These are phyloP conservation scores for Beverwykella pulmonaria DNA, from an alignment of 495 filamentous ascomycete genomes.

Conservation along the genomic window DNA sequence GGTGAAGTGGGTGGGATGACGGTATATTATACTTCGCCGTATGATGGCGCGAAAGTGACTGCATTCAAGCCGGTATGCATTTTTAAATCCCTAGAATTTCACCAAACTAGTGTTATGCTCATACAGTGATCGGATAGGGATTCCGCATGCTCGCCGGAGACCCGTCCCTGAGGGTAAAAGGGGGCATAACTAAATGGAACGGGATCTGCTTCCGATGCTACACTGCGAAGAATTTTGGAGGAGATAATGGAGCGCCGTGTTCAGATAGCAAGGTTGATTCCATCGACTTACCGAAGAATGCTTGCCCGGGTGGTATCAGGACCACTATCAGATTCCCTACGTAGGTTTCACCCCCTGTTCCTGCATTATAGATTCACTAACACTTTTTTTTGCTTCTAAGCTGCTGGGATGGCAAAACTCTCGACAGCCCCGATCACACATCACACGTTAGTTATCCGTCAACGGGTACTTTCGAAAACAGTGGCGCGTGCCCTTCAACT, in stretches of 20 bases:
- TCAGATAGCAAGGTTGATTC: constrained; percentile 19
- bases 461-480: constrained; percentile 13
- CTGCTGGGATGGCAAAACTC: constrained; percentile 30
- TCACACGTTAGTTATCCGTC: constrained; percentile 20
- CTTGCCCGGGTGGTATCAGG: constrained; percentile 32
- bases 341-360: constrained; percentile 5
- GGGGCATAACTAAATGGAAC: constrained; percentile 9
- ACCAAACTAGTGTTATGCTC: not conserved
- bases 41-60: constrained; percentile 13
- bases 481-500: constrained; percentile 26
- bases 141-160: constrained; percentile 37
- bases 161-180: constrained; percentile 9
- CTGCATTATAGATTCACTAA: not conserved
- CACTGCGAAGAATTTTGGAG: constrained; percentile 23
- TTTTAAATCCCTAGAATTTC: not conserved
- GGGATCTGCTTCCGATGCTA: constrained; percentile 33
- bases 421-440: constrained; percentile 25
- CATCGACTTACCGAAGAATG: constrained; percentile 20
- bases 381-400: too few species aligned
- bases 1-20: constrained; percentile 17
- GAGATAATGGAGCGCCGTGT: constrained; percentile 30
- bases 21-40: constrained; percentile 24
- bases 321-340: constrained; percentile 33
- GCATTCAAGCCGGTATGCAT: constrained; percentile 30
- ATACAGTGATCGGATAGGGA: not conserved